Evolutionary conservation across 305 asterid species (phyloP).

Genomic region (Rubia tinctorum): DNA sequence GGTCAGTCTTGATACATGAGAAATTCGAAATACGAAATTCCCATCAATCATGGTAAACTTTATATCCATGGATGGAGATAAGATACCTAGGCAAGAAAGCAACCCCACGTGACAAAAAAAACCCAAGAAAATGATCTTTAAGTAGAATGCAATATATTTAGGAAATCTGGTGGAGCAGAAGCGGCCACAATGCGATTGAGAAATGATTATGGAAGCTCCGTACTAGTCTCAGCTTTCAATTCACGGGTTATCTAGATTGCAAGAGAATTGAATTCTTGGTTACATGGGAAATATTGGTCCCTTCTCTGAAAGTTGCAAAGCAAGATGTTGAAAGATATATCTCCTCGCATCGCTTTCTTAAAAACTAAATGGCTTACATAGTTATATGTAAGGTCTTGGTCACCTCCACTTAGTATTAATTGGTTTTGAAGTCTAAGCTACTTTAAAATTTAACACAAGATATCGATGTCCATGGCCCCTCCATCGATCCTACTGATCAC

Average conservation of each 20-base stretch:
- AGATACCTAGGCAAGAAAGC: neutral
- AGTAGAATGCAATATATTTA: neutral
- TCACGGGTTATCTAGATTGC: neutral
- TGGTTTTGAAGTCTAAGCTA: too few relatives aligned
- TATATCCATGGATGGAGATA: neutral
- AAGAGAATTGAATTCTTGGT: constrained; percentile 2
- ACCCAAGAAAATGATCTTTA: neutral
- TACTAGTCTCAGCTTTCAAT: neutral
- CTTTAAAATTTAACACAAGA: too few relatives aligned
- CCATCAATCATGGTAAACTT: neutral
- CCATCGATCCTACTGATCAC: neutral
- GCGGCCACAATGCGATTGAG: neutral
- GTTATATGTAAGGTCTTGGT: too few relatives aligned
- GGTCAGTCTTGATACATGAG: neutral
- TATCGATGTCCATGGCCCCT: neutral
- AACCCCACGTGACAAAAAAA: neutral
- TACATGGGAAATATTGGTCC: neutral
- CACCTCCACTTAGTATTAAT: too few relatives aligned
- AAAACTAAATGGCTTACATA: too few relatives aligned
- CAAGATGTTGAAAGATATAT: too few relatives aligned
- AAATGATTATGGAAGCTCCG: constrained; percentile 4
- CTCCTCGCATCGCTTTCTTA: too few relatives aligned
- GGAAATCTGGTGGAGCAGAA: neutral
- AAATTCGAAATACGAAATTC: neutral
- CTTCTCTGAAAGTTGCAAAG: neutral